Evolutionary conservation across 2,329 filamentous ascomycete species (phyloP).

Genomic region (Aspergillus clavatus): DNA sequence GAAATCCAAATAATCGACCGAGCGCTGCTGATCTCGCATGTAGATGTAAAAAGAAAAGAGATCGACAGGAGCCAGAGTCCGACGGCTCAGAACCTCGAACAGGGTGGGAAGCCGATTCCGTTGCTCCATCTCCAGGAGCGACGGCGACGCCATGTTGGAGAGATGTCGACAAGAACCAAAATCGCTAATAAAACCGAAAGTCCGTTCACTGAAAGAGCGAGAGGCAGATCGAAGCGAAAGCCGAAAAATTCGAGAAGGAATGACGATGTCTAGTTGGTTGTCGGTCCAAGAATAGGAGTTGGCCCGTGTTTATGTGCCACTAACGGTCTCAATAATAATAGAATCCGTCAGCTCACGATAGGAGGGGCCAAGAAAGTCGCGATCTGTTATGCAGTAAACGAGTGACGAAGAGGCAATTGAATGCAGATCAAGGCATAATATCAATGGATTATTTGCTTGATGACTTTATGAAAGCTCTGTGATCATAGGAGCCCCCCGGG

Average conservation of each 20-base stretch:
- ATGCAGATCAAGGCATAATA: background rate
- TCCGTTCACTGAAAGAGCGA: background rate
- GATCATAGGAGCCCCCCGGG: conserved; percentile 6
- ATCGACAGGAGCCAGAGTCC: conserved; percentile 92
- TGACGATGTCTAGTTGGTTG: background rate
- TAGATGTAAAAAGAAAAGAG: conserved; percentile 99
- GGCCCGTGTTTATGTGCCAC: background rate
- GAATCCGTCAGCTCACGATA: conserved; percentile 10
- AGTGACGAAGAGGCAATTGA: background rate
- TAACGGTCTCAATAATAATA: conserved; percentile 7
- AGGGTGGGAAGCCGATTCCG: conserved; percentile 89
- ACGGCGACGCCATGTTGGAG: conserved; percentile 27
- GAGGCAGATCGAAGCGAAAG: background rate
- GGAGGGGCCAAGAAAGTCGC: background rate
- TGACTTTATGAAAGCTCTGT: background rate
- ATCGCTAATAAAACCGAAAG: background rate
- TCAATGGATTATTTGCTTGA: background rate
- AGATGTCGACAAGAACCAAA: background rate
- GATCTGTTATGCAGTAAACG: background rate
- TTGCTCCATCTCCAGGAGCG: conserved; percentile 38
- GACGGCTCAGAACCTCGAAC: conserved; percentile 89
- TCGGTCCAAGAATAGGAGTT: conserved; percentile 4
- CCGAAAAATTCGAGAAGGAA: background rate
- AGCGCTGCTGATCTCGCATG: conserved; percentile 97
- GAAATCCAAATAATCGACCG: conserved; percentile 96